phyloP scores from a whole-genome alignment of 495 filamentous ascomycete genomes.

The Xylaria flabelliformis region DNA sequence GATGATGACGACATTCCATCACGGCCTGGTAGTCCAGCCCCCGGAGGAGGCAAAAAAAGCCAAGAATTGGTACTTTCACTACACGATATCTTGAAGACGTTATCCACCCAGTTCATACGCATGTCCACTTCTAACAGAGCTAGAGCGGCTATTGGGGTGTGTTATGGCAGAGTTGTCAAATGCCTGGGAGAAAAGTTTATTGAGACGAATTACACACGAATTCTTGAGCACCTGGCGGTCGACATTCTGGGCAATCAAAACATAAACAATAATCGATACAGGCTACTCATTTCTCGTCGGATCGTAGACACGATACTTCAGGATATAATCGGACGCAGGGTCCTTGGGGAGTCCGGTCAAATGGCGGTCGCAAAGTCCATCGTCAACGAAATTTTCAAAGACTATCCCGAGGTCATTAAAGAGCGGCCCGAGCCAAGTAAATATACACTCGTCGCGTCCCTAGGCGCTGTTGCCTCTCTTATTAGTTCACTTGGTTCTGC shows the following conservation, averaged over 20 bases:
- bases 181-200: constrained; percentile 76
- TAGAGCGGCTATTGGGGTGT: constrained; percentile 83
- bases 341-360: constrained; percentile 89
- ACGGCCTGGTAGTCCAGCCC: constrained; percentile 75
- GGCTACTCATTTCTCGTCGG: constrained; percentile 81
- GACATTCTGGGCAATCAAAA: constrained; percentile 80
- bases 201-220: constrained; percentile 78
- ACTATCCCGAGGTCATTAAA: constrained; percentile 91
- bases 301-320: constrained; percentile 85
- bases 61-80: constrained; percentile 76
- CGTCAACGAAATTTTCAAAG: constrained; percentile 88
- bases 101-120: constrained; percentile 83
- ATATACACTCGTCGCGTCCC: constrained; percentile 75
- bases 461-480: constrained; percentile 81
- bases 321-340: constrained; percentile 78
- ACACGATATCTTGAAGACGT: constrained; percentile 76
- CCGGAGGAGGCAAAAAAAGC: constrained; percentile 64
- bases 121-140: constrained; percentile 79
- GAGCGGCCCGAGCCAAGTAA: constrained; percentile 91
- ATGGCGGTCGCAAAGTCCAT: constrained; percentile 79
- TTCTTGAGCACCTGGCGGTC: constrained; percentile 78
- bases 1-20: constrained; percentile 80
- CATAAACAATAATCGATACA: constrained; percentile 85
- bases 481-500: constrained; percentile 84
- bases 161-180: constrained; percentile 80